A percentile compares a stretch with the other conserved stretches of the same genome.
phyloP scores from a whole-genome alignment of 176 grass and related monocot genomes.

The sorghum (Sorghum bicolor) region DNA sequence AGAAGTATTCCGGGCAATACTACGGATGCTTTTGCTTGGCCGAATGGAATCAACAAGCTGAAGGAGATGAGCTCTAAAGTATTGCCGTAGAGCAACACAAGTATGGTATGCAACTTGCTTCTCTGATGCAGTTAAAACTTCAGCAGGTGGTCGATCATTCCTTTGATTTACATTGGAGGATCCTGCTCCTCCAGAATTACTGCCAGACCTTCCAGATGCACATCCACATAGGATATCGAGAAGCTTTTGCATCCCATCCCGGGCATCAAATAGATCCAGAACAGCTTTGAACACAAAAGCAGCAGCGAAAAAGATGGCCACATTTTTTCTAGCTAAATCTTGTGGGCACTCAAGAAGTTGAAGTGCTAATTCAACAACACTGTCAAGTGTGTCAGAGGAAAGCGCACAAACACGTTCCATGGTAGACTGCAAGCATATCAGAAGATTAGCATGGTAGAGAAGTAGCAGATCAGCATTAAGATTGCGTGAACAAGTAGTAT shows the following conservation, averaged over 20 bases:
- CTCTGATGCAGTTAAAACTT: constrained; percentile 79
- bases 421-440: constrained; percentile 60
- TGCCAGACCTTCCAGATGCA: constrained; percentile 76
- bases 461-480: neutral
- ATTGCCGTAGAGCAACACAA: constrained; percentile 87
- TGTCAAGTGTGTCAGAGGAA: constrained; percentile 62
- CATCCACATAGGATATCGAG: constrained; percentile 73
- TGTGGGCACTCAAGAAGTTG: constrained; percentile 81
- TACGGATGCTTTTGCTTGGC: constrained; percentile 78
- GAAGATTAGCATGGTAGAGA: neutral
- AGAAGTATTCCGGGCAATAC: constrained; percentile 72
- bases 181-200: constrained; percentile 55
- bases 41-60: constrained; percentile 90
- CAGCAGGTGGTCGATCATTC: constrained; percentile 53
- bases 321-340: constrained; percentile 90
- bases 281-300: constrained; percentile 98
- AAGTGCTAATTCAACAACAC: constrained; percentile 85
- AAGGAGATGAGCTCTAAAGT: constrained; percentile 94
- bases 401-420: constrained; percentile 95
- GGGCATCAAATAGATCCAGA: constrained; percentile 84
- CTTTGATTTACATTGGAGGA: constrained; percentile 53
- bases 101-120: constrained; percentile 98
- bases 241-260: constrained; percentile 82
- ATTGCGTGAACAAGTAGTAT: neutral
- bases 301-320: constrained; percentile 84